Conservation (phyloP, 768 basidiomycete genomes). For the Stropharia rugosoannulata region DNA sequence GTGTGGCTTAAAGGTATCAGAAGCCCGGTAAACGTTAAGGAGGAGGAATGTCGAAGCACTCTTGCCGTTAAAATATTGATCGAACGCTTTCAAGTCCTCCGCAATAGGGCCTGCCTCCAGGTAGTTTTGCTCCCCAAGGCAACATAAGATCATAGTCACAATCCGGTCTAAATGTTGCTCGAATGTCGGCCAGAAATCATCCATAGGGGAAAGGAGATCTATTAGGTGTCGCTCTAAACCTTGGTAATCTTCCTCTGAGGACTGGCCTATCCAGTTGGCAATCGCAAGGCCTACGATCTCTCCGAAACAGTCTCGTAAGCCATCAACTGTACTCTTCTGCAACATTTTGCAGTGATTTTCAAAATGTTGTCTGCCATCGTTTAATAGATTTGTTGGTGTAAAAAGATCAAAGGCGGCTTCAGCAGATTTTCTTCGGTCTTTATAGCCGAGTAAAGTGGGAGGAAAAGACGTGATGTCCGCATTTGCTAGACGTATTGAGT, state of each 20-base stretch:
- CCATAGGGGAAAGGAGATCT: slow-evolving; percentile 10
- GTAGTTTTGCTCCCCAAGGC: slow-evolving; percentile 68
- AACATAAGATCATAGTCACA: slow-evolving; percentile 55
- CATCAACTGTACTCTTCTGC: slow-evolving; percentile 47
- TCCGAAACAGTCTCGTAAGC: slow-evolving; percentile 62
- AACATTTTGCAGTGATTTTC: slow-evolving; percentile 60
- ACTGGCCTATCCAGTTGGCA: slow-evolving; percentile 41
- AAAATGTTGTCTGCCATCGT: slow-evolving; percentile 44
- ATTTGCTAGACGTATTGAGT: slow-evolving; percentile 52
- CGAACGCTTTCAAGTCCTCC: slow-evolving; percentile 38
- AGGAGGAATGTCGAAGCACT: slow-evolving; percentile 44
- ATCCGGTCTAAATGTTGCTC: slow-evolving; percentile 53
- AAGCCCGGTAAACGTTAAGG: slow-evolving; percentile 51
- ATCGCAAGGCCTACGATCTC: slow-evolving; percentile 67
- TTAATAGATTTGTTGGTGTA: slow-evolving; percentile 65
- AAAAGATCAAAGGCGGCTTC: slow-evolving; percentile 65
- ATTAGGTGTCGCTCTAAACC: slow-evolving; percentile 11
- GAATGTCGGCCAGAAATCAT: slow-evolving; percentile 18
- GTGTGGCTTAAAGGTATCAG: slow-evolving; percentile 51
- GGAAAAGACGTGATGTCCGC: slow-evolving; percentile 64
- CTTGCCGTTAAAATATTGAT: slow-evolving; percentile 26
- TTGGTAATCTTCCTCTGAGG: slow-evolving; percentile 11
- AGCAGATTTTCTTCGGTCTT: slow-evolving; percentile 63
- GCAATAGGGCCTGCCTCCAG: slow-evolving; percentile 48
- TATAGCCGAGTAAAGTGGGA: slow-evolving; percentile 74